phyloP scores from a whole-genome alignment of 2,329 filamentous ascomycete genomes.

The Beauveria sp. region DNA sequence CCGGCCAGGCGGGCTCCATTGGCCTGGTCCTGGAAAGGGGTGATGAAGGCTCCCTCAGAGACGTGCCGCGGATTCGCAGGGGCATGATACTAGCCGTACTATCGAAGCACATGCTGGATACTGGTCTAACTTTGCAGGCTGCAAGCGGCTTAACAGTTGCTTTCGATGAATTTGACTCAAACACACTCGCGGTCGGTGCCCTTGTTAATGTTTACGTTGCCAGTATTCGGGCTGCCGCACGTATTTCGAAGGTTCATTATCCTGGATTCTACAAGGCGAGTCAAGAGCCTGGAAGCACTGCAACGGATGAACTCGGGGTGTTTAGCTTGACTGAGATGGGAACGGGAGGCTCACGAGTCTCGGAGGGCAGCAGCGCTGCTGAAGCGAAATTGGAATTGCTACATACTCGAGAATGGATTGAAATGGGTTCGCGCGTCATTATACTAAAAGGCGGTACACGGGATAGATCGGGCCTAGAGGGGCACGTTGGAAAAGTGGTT shows the following conservation, averaged over 20 bases:
- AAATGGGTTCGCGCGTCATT: conserved; percentile 61
- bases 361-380: conserved; percentile 19
- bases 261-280: conserved; percentile 20
- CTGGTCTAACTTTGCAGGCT: conserved; percentile 50
- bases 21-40: conserved; percentile 58
- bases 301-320: conserved; percentile 40
- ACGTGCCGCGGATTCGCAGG: conserved; percentile 51
- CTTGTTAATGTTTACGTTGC: conserved; percentile 79
- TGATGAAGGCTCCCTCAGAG: neutral
- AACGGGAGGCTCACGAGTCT: conserved; percentile 21
- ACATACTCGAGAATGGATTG: conserved; percentile 64
- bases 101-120: conserved; percentile 49
- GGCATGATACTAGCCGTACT: conserved; percentile 74
- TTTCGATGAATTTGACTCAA: conserved; percentile 56
- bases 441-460: conserved; percentile 64
- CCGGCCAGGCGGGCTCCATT: conserved; percentile 84
- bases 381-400: conserved; percentile 60
- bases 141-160: conserved; percentile 63
- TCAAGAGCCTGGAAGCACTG: conserved; percentile 19
- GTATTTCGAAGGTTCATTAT: conserved; percentile 50
- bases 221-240: conserved; percentile 80
- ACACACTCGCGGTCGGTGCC: conserved; percentile 56
- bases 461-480: conserved; percentile 60
- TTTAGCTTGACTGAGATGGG: conserved; percentile 46
- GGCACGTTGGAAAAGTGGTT: conserved; percentile 59